These are phyloP conservation scores for Closterium sp. DNA, from an alignment of 139 green algal species.

Conservation along the genomic window DNA sequence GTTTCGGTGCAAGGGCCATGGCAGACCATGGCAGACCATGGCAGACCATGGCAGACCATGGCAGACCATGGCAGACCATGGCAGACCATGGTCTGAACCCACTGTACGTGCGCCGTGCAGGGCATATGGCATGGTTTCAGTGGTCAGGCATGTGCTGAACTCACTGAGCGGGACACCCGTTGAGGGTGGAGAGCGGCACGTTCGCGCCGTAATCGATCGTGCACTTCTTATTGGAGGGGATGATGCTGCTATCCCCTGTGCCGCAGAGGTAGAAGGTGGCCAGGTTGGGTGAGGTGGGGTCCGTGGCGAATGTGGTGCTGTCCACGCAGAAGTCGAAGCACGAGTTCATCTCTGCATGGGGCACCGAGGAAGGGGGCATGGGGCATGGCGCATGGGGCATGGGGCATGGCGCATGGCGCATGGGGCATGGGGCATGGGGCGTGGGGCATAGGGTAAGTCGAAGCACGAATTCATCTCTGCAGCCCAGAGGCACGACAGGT, in stretches of 20 bases:
- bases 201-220: not conserved
- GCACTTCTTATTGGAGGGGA: not conserved
- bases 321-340: not conserved
- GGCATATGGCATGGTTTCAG: not conserved
- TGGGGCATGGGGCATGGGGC: no score
- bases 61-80: no score
- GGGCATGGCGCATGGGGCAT: no score
- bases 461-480: no score
- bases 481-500: no score
- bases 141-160: not conserved
- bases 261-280: not conserved
- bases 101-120: not conserved
- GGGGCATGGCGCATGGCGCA: no score
- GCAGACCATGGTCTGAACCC: not conserved
- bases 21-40: no score
- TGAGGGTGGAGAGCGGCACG: not conserved
- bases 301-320: not conserved
- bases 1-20: no score
- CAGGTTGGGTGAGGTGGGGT: not conserved
- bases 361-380: no score
- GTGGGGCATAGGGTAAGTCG: no score
- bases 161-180: not conserved
- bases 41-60: no score
- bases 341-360: not conserved
- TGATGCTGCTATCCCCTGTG: not conserved